Evolutionary conservation across 1,284 basidiomycete genomes (phyloP).

Genomic region (Boletus hoseneyae): DNA sequence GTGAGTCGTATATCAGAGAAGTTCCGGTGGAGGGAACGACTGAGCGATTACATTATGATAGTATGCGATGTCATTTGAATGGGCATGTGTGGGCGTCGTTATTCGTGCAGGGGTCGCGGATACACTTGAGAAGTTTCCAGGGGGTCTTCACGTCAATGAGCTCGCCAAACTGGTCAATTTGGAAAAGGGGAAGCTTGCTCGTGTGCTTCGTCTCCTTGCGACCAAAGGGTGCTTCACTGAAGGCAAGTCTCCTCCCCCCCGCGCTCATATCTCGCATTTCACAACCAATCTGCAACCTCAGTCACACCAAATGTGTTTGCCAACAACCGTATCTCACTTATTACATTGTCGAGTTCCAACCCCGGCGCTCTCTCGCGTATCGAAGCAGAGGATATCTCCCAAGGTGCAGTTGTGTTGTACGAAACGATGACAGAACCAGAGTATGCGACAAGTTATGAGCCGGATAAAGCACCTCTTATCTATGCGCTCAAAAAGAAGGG

Average conservation of each 20-base stretch:
- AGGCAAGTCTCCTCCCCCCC: slow-evolving; percentile 9
- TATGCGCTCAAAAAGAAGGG: slow-evolving; percentile 24
- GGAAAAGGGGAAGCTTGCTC: slow-evolving; percentile 29
- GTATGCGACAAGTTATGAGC: slow-evolving; percentile 21
- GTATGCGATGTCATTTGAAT: slow-evolving; percentile 24
- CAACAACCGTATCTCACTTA: slow-evolving; percentile 31
- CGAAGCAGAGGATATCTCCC: slow-evolving; percentile 17
- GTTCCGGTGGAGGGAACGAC: background rate
- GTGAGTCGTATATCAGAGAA: slow-evolving; percentile 14
- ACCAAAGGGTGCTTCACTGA: slow-evolving; percentile 35
- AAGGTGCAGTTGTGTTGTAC: slow-evolving; percentile 18
- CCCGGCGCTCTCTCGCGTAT: slow-evolving; percentile 7
- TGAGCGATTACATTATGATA: slow-evolving; percentile 2
- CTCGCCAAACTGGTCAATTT: slow-evolving; percentile 24
- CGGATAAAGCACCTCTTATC: slow-evolving; percentile 23
- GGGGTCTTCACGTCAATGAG: slow-evolving; percentile 26
- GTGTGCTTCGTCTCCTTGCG: slow-evolving; percentile 33
- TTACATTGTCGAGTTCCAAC: slow-evolving; percentile 16
- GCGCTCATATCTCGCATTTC: background rate
- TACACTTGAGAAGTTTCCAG: slow-evolving; percentile 18
- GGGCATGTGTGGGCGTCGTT: slow-evolving; percentile 26
- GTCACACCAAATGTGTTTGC: slow-evolving; percentile 25
- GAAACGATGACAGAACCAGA: slow-evolving; percentile 27
- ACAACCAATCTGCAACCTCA: slow-evolving; percentile 1
- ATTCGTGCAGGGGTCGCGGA: slow-evolving; percentile 27